Conservation (phyloP, 768 basidiomycete genomes). For the Lactarius sp. region DNA sequence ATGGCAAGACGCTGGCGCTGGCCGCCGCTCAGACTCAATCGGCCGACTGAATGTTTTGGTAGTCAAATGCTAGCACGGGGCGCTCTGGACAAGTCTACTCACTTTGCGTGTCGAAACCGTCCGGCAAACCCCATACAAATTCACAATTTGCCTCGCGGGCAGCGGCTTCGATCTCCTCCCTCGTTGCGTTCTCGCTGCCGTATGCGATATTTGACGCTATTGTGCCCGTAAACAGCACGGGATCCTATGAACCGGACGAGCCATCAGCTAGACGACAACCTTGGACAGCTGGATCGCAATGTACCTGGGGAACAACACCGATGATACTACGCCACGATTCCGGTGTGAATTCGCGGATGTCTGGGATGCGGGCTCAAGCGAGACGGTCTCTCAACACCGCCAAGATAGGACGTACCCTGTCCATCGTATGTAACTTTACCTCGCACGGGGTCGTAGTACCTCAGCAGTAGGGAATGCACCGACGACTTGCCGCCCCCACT, state of each 20-base stretch:
- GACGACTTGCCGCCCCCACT: slow-evolving; percentile 96
- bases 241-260: slow-evolving; percentile 43
- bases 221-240: slow-evolving; percentile 85
- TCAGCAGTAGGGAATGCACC: slow-evolving; percentile 76
- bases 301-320: slow-evolving; percentile 85
- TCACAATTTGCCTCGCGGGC: slow-evolving; percentile 93
- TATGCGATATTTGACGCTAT: slow-evolving; percentile 95
- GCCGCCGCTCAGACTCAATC: slow-evolving; percentile 69
- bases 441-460: slow-evolving; percentile 85
- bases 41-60: slow-evolving; percentile 44
- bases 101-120: slow-evolving; percentile 94
- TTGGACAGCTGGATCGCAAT: background rate
- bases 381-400: background rate
- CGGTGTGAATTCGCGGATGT: slow-evolving; percentile 81
- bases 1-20: slow-evolving; percentile 80
- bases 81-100: slow-evolving; percentile 29
- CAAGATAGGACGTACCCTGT: slow-evolving; percentile 49
- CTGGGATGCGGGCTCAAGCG: slow-evolving; percentile 35
- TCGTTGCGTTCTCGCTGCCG: slow-evolving; percentile 67
- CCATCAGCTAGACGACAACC: background rate
- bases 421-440: slow-evolving; percentile 84
- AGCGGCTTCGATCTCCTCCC: slow-evolving; percentile 81
- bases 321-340: slow-evolving; percentile 86
- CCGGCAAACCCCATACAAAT: slow-evolving; percentile 91
- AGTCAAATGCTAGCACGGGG: slow-evolving; percentile 1